phyloP scores from a whole-genome alignment of 352 stramenopile genomes.

The Phytophthora cryptogea region DNA sequence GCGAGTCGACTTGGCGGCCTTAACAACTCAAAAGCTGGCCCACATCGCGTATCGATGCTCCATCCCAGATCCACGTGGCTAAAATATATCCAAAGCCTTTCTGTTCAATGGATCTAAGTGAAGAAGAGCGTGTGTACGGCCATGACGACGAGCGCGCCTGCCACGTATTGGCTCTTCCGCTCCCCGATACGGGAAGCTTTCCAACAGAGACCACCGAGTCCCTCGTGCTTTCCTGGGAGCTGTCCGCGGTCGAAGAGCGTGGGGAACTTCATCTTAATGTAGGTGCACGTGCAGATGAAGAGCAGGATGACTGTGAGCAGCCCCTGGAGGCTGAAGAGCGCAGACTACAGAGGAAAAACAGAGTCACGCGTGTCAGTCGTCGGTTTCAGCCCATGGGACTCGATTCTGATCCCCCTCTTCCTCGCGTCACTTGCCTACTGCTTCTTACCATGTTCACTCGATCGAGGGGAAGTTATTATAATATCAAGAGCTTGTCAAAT shows the following conservation, averaged over 20 bases:
- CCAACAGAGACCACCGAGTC: conserved; percentile 90
- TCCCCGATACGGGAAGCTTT: conserved; percentile 93
- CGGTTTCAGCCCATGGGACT: not conserved
- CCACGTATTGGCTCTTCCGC: conserved; percentile 91
- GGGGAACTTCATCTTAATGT: conserved; percentile 95
- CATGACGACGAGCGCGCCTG: conserved; percentile 84
- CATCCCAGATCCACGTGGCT: not conserved
- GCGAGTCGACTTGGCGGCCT: not conserved
- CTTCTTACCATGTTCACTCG: conserved; percentile 30
- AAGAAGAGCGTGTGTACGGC: conserved; percentile 93
- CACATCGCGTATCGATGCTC: not conserved
- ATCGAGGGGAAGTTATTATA: not conserved
- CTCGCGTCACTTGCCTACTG: no score
- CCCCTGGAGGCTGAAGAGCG: conserved; percentile 97
- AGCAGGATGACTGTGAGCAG: conserved; percentile 96
- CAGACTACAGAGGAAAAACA: conserved; percentile 70
- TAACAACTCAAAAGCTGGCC: not conserved
- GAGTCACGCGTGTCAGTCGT: conserved; percentile 9
- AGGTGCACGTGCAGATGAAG: conserved; percentile 98
- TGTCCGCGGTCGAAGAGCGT: conserved; percentile 93
- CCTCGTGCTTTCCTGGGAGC: conserved; percentile 85
- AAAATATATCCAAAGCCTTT: not conserved
- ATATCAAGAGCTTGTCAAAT: not conserved
- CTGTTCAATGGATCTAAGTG: conserved; percentile 28
- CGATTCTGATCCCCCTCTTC: not conserved